Percentiles rank a stretch among this genome's conserved stretches.
Conservation (phyloP, 805 yeast species). For the Teunomyces barrocoloradensis region DNA sequence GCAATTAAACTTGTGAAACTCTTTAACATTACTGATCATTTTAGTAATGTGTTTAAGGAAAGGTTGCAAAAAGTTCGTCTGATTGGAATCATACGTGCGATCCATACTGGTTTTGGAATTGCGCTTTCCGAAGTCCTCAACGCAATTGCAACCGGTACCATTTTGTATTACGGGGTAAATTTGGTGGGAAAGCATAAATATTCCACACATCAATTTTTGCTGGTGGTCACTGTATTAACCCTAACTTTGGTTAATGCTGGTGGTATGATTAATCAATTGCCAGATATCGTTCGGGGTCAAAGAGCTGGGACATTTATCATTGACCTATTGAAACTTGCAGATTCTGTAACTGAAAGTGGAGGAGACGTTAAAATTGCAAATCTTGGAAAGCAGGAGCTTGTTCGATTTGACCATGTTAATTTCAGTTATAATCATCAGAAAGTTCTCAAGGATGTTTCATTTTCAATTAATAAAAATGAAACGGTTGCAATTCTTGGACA, state of each 20-base stretch:
- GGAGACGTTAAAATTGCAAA: constrained; percentile 25
- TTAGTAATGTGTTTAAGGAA: constrained; percentile 35
- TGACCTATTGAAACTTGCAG: constrained; percentile 33
- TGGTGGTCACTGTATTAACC: constrained; percentile 67
- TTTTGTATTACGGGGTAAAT: constrained; percentile 77
- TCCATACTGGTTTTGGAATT: constrained; percentile 64
- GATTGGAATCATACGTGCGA: constrained; percentile 51
- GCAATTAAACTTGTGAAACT: constrained; percentile 65
- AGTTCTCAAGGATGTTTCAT: constrained; percentile 41
- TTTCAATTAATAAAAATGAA: constrained; percentile 45
- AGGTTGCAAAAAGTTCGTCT: constrained; percentile 29
- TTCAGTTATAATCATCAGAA: constrained; percentile 47
- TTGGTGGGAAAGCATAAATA: constrained; percentile 63
- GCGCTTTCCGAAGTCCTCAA: constrained; percentile 55
- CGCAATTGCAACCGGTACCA: constrained; percentile 62
- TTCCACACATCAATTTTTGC: constrained; percentile 54
- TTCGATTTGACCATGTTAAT: constrained; percentile 43
- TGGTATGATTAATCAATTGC: constrained; percentile 60
- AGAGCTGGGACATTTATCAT: constrained; percentile 59
- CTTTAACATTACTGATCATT: constrained; percentile 50
- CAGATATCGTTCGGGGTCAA: constrained; percentile 77
- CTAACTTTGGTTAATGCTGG: constrained; percentile 71
- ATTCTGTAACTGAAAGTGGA: constrained; percentile 33
- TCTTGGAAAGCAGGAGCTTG: constrained; percentile 11
- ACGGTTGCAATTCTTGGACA: constrained; percentile 73